Evolutionary conservation across 139 green algal species (phyloP), one percentile per base, ranked within the genome.

Genomic region (Chlorella sorokiniana): DNA sequence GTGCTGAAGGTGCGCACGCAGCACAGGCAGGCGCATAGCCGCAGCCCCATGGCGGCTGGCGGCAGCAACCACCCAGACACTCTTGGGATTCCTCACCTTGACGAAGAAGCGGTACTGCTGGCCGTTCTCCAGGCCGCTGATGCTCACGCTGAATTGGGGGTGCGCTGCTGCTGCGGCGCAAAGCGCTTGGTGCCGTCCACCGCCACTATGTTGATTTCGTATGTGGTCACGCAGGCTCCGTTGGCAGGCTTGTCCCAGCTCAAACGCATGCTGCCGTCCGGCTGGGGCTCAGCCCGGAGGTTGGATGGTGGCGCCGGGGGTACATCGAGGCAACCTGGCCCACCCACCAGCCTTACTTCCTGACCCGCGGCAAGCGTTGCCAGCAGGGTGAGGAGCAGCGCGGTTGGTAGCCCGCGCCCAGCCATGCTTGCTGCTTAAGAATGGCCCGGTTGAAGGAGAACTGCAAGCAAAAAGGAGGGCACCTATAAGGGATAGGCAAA

Each of bases 191-290:
- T 27, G 41, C 20, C 16, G 31, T 81, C 75, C 27, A 70, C 38
- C 4, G 61, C 31, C 18, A 81, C n/a, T 18, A 81, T 41, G 6
- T 41, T 71, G 10, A 81, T 41, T 41, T 81, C 40, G 9, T 59
- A 80, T 38, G 69, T 51, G 25, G 37, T 38, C 4, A 81, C 75
- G 42, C 75, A 81, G 20, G 37, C 75, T 8, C 75, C 75, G n/a
- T 72, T 81, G 18, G n/a, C 22, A 20, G 75, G 75, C 29, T 25
- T 27, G 40, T 7, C 31, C 44, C 44, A 81, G 41, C 59, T 73
- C 20, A 81, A 61, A 1, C 25, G 22, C 18, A 81, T 40, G 2
- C 5, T 1, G 8, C 75, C 75, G n/a, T 71, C 35, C 16, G 40
- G 52, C n/a, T n/a, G n/a, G 4, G 59, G 11, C 29, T 4, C 42